Percentiles rank a stretch among this genome's conserved stretches.
phyloP scores from a whole-genome alignment of 2,329 filamentous ascomycete genomes.

The Colletotrichum graminicola region DNA sequence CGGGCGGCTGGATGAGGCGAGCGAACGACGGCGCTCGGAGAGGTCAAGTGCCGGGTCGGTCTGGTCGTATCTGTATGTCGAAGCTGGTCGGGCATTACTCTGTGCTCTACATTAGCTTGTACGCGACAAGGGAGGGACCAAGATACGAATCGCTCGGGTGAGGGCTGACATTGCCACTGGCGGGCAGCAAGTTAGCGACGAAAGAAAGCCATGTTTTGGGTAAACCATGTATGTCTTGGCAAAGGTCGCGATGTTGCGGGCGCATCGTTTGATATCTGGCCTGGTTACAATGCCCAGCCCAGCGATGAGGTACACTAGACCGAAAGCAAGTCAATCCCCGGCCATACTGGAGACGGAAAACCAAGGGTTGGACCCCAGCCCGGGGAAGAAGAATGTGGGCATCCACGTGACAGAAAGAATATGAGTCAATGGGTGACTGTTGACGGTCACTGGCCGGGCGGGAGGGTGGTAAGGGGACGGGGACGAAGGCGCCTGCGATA shows the following conservation, averaged over 20 bases:
- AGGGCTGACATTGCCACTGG: conserved; percentile 3
- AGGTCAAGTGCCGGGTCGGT: conserved; percentile 22
- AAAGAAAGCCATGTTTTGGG: conserved; percentile 18
- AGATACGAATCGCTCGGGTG: neutral
- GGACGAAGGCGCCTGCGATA: neutral
- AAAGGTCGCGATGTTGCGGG: conserved; percentile 10
- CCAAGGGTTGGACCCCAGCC: no score
- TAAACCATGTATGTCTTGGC: conserved; percentile 19
- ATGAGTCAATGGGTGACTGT: neutral
- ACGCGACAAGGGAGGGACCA: neutral
- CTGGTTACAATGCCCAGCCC: neutral
- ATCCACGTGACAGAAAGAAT: neutral
- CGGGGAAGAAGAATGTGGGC: neutral
- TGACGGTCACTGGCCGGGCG: no score
- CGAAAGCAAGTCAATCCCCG: conserved; percentile 12
- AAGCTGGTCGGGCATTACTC: conserved; percentile 3
- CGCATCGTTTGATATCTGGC: neutral
- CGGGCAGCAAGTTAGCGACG: neutral
- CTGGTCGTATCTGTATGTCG: conserved; percentile 29
- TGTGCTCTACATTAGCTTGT: neutral
- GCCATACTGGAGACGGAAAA: no score
- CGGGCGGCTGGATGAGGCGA: conserved; percentile 5
- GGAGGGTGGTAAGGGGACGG: no score
- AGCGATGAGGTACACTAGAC: conserved; percentile 10
- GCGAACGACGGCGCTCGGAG: conserved; percentile 13